Evolutionary conservation across 2,329 filamentous ascomycete genomes (phyloP).

Genomic region (Paecilomyces niveus): DNA sequence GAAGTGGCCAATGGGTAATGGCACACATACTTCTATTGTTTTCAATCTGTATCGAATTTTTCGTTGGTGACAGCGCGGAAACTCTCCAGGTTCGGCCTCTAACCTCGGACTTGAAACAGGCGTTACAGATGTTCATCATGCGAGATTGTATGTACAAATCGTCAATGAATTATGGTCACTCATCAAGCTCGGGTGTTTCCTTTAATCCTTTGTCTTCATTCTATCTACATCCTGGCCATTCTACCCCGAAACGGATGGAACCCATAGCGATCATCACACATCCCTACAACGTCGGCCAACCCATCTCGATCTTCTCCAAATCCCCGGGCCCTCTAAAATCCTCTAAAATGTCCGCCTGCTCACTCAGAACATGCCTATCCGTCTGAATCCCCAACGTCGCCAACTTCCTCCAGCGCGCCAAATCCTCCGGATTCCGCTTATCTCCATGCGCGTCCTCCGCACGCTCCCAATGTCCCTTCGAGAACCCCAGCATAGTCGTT

Average conservation of each 20-base stretch:
- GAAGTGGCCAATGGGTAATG: too few relatives aligned
- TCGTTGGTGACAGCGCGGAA: too few relatives aligned
- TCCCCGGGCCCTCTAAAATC: conserved; percentile 44
- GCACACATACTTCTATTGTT: too few relatives aligned
- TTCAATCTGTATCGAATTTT: too few relatives aligned
- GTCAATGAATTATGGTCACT: too few relatives aligned
- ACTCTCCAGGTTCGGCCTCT: too few relatives aligned
- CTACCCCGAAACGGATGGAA: neutral
- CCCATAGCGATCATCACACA: neutral
- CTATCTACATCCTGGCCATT: neutral
- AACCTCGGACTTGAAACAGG: too few relatives aligned
- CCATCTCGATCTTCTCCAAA: conserved; percentile 40
- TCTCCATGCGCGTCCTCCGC: conserved; percentile 47
- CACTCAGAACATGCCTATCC: conserved; percentile 46
- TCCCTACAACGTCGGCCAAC: conserved; percentile 28
- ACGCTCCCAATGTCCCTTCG: conserved; percentile 50
- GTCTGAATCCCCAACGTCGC: conserved; percentile 45
- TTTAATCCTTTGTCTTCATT: too few relatives aligned
- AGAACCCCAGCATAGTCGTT: conserved; percentile 49
- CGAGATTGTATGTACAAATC: too few relatives aligned
- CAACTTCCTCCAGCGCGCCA: conserved; percentile 48
- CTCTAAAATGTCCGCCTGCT: conserved; percentile 48
- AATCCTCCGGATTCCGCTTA: conserved; percentile 46
- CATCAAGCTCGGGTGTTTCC: too few relatives aligned
- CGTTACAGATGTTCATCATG: too few relatives aligned